phyloP scores from a whole-genome alignment of 108 stramenopile species.

The Cyclotella choctawhatcheeana region DNA sequence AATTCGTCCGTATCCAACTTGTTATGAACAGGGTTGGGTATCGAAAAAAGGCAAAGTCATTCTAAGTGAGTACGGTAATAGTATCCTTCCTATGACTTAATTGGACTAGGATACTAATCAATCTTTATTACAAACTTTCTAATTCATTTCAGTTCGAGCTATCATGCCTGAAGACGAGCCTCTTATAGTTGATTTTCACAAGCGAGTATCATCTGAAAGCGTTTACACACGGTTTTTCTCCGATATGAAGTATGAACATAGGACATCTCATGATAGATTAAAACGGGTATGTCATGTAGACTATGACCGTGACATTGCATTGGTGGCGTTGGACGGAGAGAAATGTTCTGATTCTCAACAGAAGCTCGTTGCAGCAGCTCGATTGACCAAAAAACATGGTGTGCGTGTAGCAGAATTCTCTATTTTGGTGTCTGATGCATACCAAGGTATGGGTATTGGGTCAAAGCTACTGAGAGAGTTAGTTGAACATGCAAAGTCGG shows the following conservation, averaged over 20 bases:
- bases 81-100: no score
- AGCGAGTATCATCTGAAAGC: constrained; percentile 30
- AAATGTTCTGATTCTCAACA: constrained; percentile 15
- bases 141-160: constrained; percentile 12
- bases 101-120: no score
- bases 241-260: constrained; percentile 29
- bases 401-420: constrained; percentile 33
- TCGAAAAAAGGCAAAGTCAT: constrained; percentile 34
- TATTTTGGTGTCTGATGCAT: constrained; percentile 33
- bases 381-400: constrained; percentile 39
- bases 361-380: constrained; percentile 36
- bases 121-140: not conserved
- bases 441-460: constrained; percentile 35
- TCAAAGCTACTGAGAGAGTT: constrained; percentile 20
- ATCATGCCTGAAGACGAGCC: constrained; percentile 49
- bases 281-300: constrained; percentile 43
- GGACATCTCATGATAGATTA: constrained; percentile 30
- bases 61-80: constrained; percentile 6
- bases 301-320: constrained; percentile 43
- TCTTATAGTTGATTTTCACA: constrained; percentile 41
- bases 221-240: constrained; percentile 36
- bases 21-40: constrained; percentile 29
- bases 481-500: constrained; percentile 20
- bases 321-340: constrained; percentile 38
- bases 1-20: constrained; percentile 42